Conservation (phyloP, 805 yeast species). For the Starmerella davenportii region DNA sequence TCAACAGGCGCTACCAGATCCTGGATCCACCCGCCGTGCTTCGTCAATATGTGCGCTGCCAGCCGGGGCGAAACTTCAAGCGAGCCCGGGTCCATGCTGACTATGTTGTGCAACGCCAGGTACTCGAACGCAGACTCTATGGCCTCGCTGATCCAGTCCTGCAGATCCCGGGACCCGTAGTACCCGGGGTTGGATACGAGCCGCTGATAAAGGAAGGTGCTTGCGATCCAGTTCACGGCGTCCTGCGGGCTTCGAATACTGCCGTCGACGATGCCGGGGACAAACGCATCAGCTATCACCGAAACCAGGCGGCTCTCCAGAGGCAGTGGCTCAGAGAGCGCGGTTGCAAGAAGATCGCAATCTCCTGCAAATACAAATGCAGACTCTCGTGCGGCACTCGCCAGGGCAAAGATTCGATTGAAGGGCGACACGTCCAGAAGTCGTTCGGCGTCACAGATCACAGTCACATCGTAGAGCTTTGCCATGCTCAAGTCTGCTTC, state of each 20-base stretch:
- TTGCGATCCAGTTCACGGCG: conserved; percentile 81
- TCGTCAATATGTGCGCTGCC: conserved; percentile 36
- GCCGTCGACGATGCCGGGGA: conserved; percentile 54
- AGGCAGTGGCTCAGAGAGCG: conserved; percentile 59
- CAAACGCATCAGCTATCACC: conserved; percentile 45
- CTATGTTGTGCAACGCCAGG: conserved; percentile 35
- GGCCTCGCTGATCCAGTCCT: conserved; percentile 67
- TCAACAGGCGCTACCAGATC: background rate
- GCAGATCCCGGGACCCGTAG: conserved; percentile 67
- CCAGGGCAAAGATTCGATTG: conserved; percentile 6
- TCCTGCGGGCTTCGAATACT: conserved; percentile 55
- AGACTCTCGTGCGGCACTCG: conserved; percentile 19
- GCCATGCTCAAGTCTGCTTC: background rate
- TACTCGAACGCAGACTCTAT: conserved; percentile 57
- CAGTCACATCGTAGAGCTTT: background rate
- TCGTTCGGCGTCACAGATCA: background rate
- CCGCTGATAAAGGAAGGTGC: conserved; percentile 65
- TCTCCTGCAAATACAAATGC: conserved; percentile 44
- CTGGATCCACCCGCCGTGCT: conserved; percentile 35
- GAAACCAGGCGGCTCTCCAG: conserved; percentile 57
- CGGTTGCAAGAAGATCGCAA: conserved; percentile 48
- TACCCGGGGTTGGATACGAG: conserved; percentile 69
- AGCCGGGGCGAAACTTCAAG: conserved; percentile 39
- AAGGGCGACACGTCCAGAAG: background rate
- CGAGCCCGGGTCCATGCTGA: conserved; percentile 34